Conservation (phyloP, 805 yeast genomes). For the Starmerella ratchasimensis region DNA sequence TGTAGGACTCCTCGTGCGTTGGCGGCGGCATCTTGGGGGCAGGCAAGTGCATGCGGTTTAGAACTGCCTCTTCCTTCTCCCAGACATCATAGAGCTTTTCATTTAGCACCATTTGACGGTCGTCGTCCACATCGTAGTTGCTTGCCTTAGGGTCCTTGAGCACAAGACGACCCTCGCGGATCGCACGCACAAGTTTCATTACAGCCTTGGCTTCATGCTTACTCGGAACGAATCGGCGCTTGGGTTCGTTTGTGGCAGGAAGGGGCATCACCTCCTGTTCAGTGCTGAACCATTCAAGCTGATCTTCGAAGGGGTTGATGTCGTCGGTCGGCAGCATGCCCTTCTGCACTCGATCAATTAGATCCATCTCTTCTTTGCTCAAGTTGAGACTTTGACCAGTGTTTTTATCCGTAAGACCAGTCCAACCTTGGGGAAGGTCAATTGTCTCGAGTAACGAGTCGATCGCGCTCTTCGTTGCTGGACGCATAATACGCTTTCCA, state of each 20-base stretch:
- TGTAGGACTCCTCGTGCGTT: conserved; percentile 88
- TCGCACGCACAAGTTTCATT: conserved; percentile 92
- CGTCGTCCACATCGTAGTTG: conserved; percentile 36
- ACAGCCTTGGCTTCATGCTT: conserved; percentile 92
- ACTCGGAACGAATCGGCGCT: conserved; percentile 91
- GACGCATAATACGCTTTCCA: conserved; percentile 97
- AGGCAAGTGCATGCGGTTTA: conserved; percentile 70
- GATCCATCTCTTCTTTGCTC: conserved; percentile 74
- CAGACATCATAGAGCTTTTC: conserved; percentile 54
- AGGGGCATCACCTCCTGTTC: conserved; percentile 72
- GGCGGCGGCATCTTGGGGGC: conserved; percentile 97
- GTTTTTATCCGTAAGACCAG: conserved; percentile 80
- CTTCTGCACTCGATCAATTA: conserved; percentile 70
- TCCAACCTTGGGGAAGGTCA: conserved; percentile 97
- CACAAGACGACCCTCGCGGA: conserved; percentile 86
- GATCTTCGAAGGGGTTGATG: conserved; percentile 82
- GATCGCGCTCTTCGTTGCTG: conserved; percentile 90
- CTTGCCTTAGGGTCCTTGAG: conserved; percentile 51
- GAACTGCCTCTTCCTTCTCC: conserved; percentile 50
- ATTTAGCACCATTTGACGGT: conserved; percentile 29
- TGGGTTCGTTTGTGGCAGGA: conserved; percentile 91
- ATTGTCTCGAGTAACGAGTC: conserved; percentile 80
- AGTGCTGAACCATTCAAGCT: conserved; percentile 89
- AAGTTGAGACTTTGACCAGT: conserved; percentile 78
- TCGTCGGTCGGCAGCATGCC: conserved; percentile 72